Percentiles rank a stretch among this genome's conserved stretches.
Conservation (phyloP, 2,329 filamentous ascomycete species). For the Exophiala dermatitidis region DNA sequence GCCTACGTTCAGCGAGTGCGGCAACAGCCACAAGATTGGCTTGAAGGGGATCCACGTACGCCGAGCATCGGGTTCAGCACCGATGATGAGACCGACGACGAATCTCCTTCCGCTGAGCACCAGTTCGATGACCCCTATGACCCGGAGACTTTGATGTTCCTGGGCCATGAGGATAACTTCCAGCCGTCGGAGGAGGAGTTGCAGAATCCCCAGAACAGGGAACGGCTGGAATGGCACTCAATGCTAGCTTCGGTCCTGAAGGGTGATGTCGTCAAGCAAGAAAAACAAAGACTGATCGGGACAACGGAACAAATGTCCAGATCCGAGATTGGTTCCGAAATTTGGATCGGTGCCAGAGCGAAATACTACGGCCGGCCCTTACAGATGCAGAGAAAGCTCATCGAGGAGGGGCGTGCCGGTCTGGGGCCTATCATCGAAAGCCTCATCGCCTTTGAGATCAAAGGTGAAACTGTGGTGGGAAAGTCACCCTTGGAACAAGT, state of each 20-base stretch:
- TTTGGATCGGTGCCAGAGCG: conserved; percentile 84
- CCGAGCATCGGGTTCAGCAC: conserved; percentile 59
- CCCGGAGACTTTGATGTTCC: conserved; percentile 86
- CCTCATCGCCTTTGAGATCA: conserved; percentile 88
- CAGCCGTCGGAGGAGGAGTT: conserved; percentile 86
- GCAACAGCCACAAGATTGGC: conserved; percentile 71
- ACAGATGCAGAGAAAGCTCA: conserved; percentile 74
- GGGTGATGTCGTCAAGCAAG: conserved; percentile 93
- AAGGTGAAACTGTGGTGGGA: conserved; percentile 84
- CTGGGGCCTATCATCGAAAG: conserved; percentile 73
- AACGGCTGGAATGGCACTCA: conserved; percentile 92
- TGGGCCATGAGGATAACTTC: conserved; percentile 72
- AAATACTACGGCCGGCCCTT: conserved; percentile 76
- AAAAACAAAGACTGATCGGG: conserved; percentile 91
- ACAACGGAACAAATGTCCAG: conserved; percentile 66
- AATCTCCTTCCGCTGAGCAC: conserved; percentile 77
- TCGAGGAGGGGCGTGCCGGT: conserved; percentile 72
- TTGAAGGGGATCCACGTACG: conserved; percentile 58
- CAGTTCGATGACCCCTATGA: conserved; percentile 83
- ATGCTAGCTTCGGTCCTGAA: conserved; percentile 95
- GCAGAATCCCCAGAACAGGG: conserved; percentile 77
- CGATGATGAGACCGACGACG: conserved; percentile 60
- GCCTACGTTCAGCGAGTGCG: conserved; percentile 89
- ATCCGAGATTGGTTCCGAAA: conserved; percentile 58
- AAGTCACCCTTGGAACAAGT: conserved; percentile 85